These are phyloP conservation scores for Delitschia confertaspora DNA, from an alignment of 495 filamentous ascomycete genomes.

Conservation along the genomic window DNA sequence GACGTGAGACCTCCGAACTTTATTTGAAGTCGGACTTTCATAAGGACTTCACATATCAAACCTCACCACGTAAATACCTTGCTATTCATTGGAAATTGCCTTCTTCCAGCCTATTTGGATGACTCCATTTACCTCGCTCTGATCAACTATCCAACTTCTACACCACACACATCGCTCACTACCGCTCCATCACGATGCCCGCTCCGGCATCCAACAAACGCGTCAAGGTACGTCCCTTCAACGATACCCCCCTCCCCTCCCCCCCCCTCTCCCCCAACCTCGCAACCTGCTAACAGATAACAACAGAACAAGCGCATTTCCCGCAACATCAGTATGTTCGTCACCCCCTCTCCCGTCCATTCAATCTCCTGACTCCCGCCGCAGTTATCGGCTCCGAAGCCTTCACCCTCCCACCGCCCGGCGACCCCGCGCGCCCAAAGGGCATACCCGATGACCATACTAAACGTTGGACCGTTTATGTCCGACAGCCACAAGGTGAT, in stretches of 20 bases:
- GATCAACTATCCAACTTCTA: neutral
- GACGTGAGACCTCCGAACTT: too few species aligned
- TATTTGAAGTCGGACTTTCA: too few species aligned
- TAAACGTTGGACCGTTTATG: slow-evolving; percentile 89
- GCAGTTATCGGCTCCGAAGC: slow-evolving; percentile 74
- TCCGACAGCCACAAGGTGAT: slow-evolving; percentile 72
- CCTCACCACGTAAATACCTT: too few species aligned
- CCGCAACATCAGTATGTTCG: slow-evolving; percentile 60
- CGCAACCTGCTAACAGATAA: slow-evolving; percentile 30
- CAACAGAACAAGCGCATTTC: slow-evolving; percentile 63
- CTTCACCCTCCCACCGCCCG: slow-evolving; percentile 67
- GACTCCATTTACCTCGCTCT: neutral
- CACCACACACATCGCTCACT: neutral
- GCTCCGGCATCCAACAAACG: slow-evolving; percentile 49
- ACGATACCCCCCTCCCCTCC: slow-evolving; percentile 37
- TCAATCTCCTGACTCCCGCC: slow-evolving; percentile 12
- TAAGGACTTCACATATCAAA: too few species aligned
- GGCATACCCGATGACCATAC: slow-evolving; percentile 67
- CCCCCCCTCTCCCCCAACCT: slow-evolving; percentile 7
- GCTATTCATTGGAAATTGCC: too few species aligned
- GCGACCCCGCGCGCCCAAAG: slow-evolving; percentile 57
- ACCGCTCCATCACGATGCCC: slow-evolving; percentile 39
- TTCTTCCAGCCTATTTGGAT: too few species aligned
- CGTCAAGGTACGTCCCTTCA: slow-evolving; percentile 44
- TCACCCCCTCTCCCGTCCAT: slow-evolving; percentile 14